Conservation (phyloP, 371 early-diverging fungal species). For the Mucor saturninus region DNA sequence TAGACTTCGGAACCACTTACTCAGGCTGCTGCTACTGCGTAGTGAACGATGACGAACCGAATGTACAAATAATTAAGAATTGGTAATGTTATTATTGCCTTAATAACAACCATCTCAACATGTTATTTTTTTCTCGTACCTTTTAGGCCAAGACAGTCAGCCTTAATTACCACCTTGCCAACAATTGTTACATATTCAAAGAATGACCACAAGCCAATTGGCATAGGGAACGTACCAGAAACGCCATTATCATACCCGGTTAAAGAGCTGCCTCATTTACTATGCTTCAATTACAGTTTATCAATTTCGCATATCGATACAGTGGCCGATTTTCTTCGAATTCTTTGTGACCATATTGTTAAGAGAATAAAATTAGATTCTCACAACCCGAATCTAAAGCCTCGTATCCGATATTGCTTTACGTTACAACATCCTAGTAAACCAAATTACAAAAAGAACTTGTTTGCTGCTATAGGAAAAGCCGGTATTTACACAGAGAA, state of each 20-base stretch:
- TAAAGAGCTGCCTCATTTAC: slow-evolving; percentile 4
- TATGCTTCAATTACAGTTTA: neutral
- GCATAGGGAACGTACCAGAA: slow-evolving; percentile 11
- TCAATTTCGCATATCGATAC: neutral
- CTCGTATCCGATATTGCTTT: slow-evolving; percentile 13
- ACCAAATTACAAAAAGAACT: slow-evolving; percentile 2
- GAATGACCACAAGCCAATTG: neutral
- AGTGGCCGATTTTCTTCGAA: slow-evolving; percentile 5
- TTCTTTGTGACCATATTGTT: slow-evolving; percentile 5
- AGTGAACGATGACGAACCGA: neutral
- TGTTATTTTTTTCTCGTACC: neutral
- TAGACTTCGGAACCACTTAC: slow-evolving; percentile 14
- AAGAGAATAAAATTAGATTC: slow-evolving; percentile 1
- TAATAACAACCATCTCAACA: neutral
- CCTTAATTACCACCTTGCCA: neutral
- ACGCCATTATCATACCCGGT: neutral
- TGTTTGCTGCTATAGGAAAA: neutral
- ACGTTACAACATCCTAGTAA: slow-evolving; percentile 12
- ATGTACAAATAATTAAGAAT: slow-evolving; percentile 1
- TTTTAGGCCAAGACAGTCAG: slow-evolving; percentile 2
- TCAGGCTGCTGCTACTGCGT: slow-evolving; percentile 4
- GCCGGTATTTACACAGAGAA: slow-evolving; percentile 6
- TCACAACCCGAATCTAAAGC: neutral
- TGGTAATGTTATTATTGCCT: slow-evolving; percentile 4
- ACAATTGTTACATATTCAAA: neutral